A percentile compares a stretch with the other conserved stretches of the same genome.
Conservation (phyloP, 1,139 yeast genomes). For the Taphrina communis region DNA sequence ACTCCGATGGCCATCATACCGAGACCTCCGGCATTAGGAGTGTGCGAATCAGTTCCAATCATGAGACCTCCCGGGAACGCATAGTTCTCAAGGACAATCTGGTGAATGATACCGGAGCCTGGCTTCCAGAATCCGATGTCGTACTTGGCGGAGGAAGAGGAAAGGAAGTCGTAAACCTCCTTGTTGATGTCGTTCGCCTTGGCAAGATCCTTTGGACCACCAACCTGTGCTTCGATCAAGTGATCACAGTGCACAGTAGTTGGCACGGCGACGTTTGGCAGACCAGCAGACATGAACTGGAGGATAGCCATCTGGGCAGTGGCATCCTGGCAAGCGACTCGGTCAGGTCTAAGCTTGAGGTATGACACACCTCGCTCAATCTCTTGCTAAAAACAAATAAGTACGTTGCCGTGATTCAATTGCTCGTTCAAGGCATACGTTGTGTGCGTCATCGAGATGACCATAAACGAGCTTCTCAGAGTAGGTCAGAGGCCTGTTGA, state of each 20-base stretch:
- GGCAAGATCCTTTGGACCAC: conserved; percentile 89
- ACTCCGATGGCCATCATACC: conserved; percentile 99
- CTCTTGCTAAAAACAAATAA: conserved; percentile 61
- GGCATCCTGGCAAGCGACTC: conserved; percentile 99
- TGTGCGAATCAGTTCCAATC: conserved; percentile 98
- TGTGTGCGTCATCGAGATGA: conserved; percentile 94
- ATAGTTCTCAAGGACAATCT: conserved; percentile 94
- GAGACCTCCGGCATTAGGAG: conserved; percentile 99
- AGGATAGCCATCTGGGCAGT: conserved; percentile 99
- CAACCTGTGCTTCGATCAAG: conserved; percentile 95
- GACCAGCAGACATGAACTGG: conserved; percentile 97
- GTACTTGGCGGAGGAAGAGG: conserved; percentile 93
- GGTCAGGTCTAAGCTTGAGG: conserved; percentile 96
- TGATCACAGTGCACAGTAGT: conserved; percentile 99
- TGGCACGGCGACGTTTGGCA: conserved; percentile 94
- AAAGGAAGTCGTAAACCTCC: conserved; percentile 95
- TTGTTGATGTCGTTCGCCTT: conserved; percentile 92
- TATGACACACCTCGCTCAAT: conserved; percentile 95
- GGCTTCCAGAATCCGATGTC: conserved; percentile 99
- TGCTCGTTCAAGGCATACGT: conserved; percentile 9
- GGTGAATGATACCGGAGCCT: conserved; percentile 98
- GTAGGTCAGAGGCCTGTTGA: conserved; percentile 91
- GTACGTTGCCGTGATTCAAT: background rate
- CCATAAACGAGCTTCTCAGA: conserved; percentile 97
- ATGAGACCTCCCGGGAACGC: conserved; percentile 98